Conservation (phyloP, 768 basidiomycete genomes). For the Termitomyces sp. region DNA sequence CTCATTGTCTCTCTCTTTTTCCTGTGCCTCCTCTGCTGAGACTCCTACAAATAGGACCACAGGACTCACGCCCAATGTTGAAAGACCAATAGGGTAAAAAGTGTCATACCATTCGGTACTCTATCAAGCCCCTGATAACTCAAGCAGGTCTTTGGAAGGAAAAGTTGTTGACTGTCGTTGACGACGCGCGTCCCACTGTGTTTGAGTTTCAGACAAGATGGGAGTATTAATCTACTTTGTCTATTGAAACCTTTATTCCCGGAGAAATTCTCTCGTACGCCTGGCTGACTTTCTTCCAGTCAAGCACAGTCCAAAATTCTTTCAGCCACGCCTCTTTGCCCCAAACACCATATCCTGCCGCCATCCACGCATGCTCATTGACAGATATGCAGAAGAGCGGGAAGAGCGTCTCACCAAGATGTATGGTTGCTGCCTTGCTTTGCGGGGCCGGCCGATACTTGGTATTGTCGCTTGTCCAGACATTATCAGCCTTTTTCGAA, state of each 20-base stretch:
- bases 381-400: constrained; percentile 79
- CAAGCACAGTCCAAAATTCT: constrained; percentile 78
- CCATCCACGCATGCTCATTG: constrained; percentile 86
- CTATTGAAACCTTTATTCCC: background rate
- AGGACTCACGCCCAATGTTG: too few relatives aligned
- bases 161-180: background rate
- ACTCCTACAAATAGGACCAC: too few relatives aligned
- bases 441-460: constrained; percentile 3
- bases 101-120: background rate
- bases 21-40: too few relatives aligned
- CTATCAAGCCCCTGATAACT: too few relatives aligned
- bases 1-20: too few relatives aligned
- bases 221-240: background rate
- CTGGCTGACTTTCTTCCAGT: constrained; percentile 66
- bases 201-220: too few relatives aligned
- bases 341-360: constrained; percentile 84
- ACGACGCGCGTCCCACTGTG: background rate
- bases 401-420: constrained; percentile 55
- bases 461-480: background rate
- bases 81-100: background rate
- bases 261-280: constrained; percentile 22
- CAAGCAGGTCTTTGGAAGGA: too few relatives aligned
- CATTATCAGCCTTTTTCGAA: background rate
- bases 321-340: constrained; percentile 85
- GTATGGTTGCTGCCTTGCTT: constrained; percentile 23